Base-by-base conservation (phyloP, 2,329 filamentous ascomycete species). In the Alternaria sp. region DNA sequence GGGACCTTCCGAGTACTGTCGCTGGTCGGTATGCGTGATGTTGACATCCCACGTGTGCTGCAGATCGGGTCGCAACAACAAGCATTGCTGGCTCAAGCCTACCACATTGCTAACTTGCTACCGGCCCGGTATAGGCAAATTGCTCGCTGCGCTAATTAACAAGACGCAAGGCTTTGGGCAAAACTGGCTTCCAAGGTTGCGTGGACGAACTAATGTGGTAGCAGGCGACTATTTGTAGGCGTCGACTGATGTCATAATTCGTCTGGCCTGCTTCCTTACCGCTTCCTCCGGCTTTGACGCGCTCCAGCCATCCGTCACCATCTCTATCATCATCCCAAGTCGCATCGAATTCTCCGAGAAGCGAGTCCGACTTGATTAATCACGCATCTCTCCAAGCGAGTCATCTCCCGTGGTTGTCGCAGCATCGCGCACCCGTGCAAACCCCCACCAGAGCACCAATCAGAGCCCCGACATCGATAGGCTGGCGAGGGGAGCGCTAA, bases 401-500 rank as follows among this genome's bases (percentile, higher is more conserved):
- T 50, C 41, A 18, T 61, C 64, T 62, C 64, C 44, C 59, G 65
- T 65, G 60, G 61, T 54, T 58, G 67, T 68, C 62, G 64, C 61
- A 66, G 65, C 47, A 37, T 59, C 58, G 46, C 61, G 44, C 62
- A 61, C 51, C 62, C 46, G 64, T 63, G 58, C 69, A 45, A 63
- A 60, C 68, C 66, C 68, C 65, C 63, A 51, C 61, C 53, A 50
- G 26, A 21, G 47, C 63, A 49, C 74, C 76, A 79, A 77, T 78
- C 75, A 78, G 65, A 37, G 63, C 60, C 60, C 56, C 55, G 41
- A 58, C 60, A 61, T 61, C 69, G 70, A 70, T 69, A 74, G 72
- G 68, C 67, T 70, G 67, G 71, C 70, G 68, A 72, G 67, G 71
- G 71, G 73, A 78, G 75, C 73, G 76, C 75, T 76, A 77, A 75